Evolutionary conservation across 192 early-diverging fungal genomes (phyloP), one percentile per base, ranked within the genome.

Genomic region (Coemansia sp.): DNA sequence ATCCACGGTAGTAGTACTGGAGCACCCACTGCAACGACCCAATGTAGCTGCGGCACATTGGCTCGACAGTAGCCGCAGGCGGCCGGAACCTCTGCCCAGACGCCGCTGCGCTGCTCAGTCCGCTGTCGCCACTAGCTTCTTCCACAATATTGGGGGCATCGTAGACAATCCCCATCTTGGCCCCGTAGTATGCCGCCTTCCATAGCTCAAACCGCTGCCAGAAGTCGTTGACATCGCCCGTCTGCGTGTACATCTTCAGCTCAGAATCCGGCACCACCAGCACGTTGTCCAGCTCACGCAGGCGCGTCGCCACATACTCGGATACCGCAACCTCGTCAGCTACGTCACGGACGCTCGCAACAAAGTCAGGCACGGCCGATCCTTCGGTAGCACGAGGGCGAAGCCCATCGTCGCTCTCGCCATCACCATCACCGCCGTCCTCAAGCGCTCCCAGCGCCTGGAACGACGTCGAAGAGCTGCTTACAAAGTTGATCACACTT

Each of bases 11-110:
- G 69, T 99, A 99, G 71, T 99, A 99, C 61, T 87, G 87, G 13
- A 99, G 80, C 4, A 98, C 95, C 97, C 97, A 99, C 74, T 97
- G 95, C 28, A 99, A 74, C n/a, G 95, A 93, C 71, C 90, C 90
- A 3, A 97, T 87, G 66, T 99, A 99, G 10, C 85, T 81, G 62
- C 85, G 83, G 34, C 93, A 86, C 69, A 92, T 73, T 1, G 65
- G 62, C 36, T 87, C 85, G 43, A 92, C 83, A 3, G 66, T 24
- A 3, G 63, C 28, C 5, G 75, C 67, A 18, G 80, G 75, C 2
- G 33, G 2, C 7, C 71, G 75, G 61, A 83, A 83, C 20, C 11
- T 13, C 60, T 80, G 77, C 0, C 60, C 76, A 20, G 69, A 34
- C 2, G 23, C 61, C 2, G 64, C 4, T 31, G 31, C 37, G 39